A percentile compares a stretch with the other conserved stretches of the same genome.
Evolutionary conservation across 257 asterid genomes (phyloP).

Genomic region (Fraxinus americana): DNA sequence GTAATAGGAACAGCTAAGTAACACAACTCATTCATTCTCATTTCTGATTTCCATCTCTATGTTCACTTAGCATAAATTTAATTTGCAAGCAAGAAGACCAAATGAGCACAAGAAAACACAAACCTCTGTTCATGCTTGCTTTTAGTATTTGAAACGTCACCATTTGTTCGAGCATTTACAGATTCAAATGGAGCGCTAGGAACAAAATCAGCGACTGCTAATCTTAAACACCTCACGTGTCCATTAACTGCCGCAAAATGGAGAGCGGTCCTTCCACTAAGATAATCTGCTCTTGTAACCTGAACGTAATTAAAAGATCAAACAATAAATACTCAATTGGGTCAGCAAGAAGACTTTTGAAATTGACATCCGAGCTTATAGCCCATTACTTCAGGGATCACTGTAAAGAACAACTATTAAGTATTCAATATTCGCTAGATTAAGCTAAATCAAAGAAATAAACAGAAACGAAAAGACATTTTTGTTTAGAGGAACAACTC

Average conservation of each 20-base stretch:
- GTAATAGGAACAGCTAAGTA: not conserved
- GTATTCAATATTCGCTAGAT: not conserved
- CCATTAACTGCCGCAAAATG: slow-evolving; percentile 96
- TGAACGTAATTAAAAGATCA: slow-evolving; percentile 30
- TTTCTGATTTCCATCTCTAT: not conserved
- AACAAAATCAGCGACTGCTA: slow-evolving; percentile 87
- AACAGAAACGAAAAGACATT: not conserved
- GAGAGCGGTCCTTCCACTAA: slow-evolving; percentile 94
- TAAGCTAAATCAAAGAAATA: not conserved
- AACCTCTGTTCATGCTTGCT: slow-evolving; percentile 56
- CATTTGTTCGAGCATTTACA: slow-evolving; percentile 38
- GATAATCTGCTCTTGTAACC: slow-evolving; percentile 96
- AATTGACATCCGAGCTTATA: not conserved
- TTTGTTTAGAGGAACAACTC: slow-evolving; percentile 33
- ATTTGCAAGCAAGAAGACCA: not conserved
- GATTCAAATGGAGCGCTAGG: slow-evolving; percentile 80
- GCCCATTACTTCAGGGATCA: not conserved
- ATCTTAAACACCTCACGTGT: slow-evolving; percentile 84
- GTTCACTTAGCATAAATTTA: not conserved
- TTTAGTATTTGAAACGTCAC: slow-evolving; percentile 51
- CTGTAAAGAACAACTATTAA: slow-evolving; percentile 17
- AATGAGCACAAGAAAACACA: slow-evolving; percentile 6
- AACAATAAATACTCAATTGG: not conserved
- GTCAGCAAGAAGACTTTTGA: not conserved
- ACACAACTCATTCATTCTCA: not conserved